These are phyloP conservation scores for Trichoderma aggressivum DNA, from an alignment of 2,329 filamentous ascomycete genomes.

Conservation along the genomic window DNA sequence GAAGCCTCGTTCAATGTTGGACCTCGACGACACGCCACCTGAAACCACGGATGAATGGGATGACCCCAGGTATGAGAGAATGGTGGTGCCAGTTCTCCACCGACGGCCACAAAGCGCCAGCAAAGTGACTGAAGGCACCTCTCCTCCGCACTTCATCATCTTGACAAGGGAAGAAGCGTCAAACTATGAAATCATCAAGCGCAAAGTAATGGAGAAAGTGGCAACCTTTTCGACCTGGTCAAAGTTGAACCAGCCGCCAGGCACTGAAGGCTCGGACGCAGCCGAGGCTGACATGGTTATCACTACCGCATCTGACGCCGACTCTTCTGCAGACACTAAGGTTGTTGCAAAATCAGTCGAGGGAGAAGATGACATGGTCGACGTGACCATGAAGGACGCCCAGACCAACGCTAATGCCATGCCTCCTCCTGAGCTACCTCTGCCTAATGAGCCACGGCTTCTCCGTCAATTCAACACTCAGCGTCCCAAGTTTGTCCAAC, in stretches of 20 bases:
- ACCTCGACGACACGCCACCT: conserved; percentile 38
- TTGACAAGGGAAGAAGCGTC: conserved; percentile 68
- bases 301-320: conserved; percentile 59
- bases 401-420: conserved; percentile 29
- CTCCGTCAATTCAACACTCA: conserved; percentile 48
- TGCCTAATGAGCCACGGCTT: conserved; percentile 26
- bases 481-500: conserved; percentile 53
- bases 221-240: conserved; percentile 71
- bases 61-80: conserved; percentile 58
- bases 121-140: conserved; percentile 30
- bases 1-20: conserved; percentile 50
- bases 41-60: conserved; percentile 49
- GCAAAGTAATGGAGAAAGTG: conserved; percentile 75
- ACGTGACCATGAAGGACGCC: conserved; percentile 77
- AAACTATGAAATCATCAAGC: conserved; percentile 66
- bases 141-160: conserved; percentile 67
- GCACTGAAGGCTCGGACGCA: conserved; percentile 47
- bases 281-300: conserved; percentile 67
- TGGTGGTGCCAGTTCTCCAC: conserved; percentile 71
- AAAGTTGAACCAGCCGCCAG: conserved; percentile 54
- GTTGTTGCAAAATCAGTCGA: conserved; percentile 76
- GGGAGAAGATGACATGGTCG: conserved; percentile 86
- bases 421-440: conserved; percentile 20
- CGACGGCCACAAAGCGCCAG: conserved; percentile 41
- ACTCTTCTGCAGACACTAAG: conserved; percentile 66